Percentiles rank a stretch among this genome's conserved stretches.
phyloP scores from a whole-genome alignment of 2,329 filamentous ascomycete genomes.

The Arthrinium phaeospermum region DNA sequence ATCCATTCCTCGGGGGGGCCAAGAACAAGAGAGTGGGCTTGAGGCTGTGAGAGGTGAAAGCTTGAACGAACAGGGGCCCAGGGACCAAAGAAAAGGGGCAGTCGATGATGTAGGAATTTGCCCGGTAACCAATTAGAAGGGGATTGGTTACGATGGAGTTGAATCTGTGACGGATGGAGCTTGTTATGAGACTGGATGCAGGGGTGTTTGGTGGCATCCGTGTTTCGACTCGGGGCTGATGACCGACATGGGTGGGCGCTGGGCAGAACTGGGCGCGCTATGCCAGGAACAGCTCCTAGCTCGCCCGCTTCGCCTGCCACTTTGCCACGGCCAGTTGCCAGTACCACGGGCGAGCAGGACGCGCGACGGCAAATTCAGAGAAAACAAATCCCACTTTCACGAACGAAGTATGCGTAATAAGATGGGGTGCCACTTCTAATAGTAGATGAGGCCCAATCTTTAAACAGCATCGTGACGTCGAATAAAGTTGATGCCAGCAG shows the following conservation, averaged over 20 bases:
- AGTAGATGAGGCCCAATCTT: too few species aligned
- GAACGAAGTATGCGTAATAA: background rate
- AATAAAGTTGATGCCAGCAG: background rate
- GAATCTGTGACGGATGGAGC: slow-evolving; percentile 15
- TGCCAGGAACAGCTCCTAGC: slow-evolving; percentile 10
- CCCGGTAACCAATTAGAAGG: slow-evolving; percentile 12
- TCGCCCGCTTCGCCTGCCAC: background rate
- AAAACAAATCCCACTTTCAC: background rate
- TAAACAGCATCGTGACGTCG: too few species aligned
- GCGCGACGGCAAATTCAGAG: background rate
- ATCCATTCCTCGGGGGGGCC: background rate
- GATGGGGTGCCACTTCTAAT: too few species aligned
- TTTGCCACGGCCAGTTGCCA: background rate
- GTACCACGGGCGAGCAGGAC: background rate
- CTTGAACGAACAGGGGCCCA: background rate
- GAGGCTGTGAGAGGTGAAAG: slow-evolving; percentile 8
- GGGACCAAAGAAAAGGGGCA: background rate
- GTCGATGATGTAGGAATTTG: background rate
- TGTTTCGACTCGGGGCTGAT: slow-evolving; percentile 16
- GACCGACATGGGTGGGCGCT: background rate
- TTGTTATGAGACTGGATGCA: slow-evolving; percentile 15
- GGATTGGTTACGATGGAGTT: background rate
- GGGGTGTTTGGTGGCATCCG: slow-evolving; percentile 14
- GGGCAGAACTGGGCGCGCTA: background rate
- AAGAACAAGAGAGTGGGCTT: background rate